A percentile compares a stretch with the other conserved stretches of the same genome.
Evolutionary conservation across 192 early-diverging fungal genomes (phyloP).

Genomic region (Backusella tuberculispora): DNA sequence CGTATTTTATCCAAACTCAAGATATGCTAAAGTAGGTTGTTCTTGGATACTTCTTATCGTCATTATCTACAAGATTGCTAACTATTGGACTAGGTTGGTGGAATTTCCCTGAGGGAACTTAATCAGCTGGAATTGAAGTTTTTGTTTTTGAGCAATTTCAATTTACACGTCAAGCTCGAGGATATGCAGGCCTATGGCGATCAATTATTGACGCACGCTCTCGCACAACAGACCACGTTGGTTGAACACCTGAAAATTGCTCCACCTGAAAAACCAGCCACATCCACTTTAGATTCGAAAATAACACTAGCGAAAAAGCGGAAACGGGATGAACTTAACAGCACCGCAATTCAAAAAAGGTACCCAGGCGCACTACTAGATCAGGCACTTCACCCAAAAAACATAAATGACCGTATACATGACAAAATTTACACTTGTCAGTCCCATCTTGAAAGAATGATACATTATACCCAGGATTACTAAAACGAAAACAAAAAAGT

Average conservation of each 20-base stretch:
- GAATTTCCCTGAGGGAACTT: slow-evolving; percentile 68
- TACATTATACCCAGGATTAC: slow-evolving; percentile 9
- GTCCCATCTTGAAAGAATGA: slow-evolving; percentile 1
- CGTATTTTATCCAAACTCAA: slow-evolving; percentile 72
- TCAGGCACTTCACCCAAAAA: not conserved
- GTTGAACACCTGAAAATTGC: slow-evolving; percentile 10
- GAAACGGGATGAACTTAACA: not conserved
- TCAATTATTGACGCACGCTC: slow-evolving; percentile 52
- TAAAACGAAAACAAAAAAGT: not conserved
- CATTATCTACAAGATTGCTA: not conserved
- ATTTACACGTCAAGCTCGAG: slow-evolving; percentile 63
- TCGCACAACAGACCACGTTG: slow-evolving; percentile 13
- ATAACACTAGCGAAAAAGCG: not conserved
- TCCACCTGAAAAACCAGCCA: slow-evolving; percentile 5
- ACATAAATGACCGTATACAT: not conserved
- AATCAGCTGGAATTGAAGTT: slow-evolving; percentile 80
- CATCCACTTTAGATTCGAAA: slow-evolving; percentile 12
- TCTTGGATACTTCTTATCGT: not conserved
- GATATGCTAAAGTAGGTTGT: slow-evolving; percentile 65
- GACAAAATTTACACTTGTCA: not conserved
- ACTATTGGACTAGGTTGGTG: slow-evolving; percentile 61
- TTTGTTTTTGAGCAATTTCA: slow-evolving; percentile 70
- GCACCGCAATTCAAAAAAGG: not conserved
- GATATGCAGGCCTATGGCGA: slow-evolving; percentile 67
- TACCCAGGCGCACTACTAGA: not conserved